Percentiles rank a stretch among this genome's conserved stretches.
Evolutionary conservation across 441 rosid genomes (phyloP).

Genomic region (Adansonia rubrostipa): DNA sequence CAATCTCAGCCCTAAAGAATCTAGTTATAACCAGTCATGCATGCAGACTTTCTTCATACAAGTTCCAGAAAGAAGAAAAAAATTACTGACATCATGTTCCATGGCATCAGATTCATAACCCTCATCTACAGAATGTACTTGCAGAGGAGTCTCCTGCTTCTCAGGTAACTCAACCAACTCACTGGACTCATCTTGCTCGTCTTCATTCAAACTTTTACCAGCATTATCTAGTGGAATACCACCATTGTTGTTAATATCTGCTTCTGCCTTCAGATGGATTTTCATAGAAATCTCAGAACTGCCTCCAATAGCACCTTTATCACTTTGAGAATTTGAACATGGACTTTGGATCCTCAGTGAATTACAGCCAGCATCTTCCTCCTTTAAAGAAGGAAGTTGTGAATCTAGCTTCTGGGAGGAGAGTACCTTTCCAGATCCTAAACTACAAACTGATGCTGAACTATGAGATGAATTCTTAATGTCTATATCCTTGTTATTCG

Average conservation of each 20-base stretch:
- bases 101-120: slow-evolving; percentile 77
- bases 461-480: slow-evolving; percentile 46
- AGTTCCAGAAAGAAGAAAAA: slow-evolving; percentile 16
- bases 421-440: slow-evolving; percentile 42
- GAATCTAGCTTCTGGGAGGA: slow-evolving; percentile 41
- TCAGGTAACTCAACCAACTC: slow-evolving; percentile 41
- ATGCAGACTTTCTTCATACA: slow-evolving; percentile 4
- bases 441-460: slow-evolving; percentile 54
- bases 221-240: slow-evolving; percentile 40
- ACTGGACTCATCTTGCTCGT: slow-evolving; percentile 44
- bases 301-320: slow-evolving; percentile 31
- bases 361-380: slow-evolving; percentile 38
- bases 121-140: slow-evolving; percentile 61
- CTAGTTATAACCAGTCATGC: slow-evolving; percentile 14
- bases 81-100: slow-evolving; percentile 91
- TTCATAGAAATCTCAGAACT: slow-evolving; percentile 36
- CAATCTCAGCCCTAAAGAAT: background rate
- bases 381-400: slow-evolving; percentile 38
- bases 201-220: slow-evolving; percentile 43
- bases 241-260: slow-evolving; percentile 33
- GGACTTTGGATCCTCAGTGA: slow-evolving; percentile 43
- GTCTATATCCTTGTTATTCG: slow-evolving; percentile 41
- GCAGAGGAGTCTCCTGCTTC: slow-evolving; percentile 42
- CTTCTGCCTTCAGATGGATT: slow-evolving; percentile 39
- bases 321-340: slow-evolving; percentile 31